phyloP scores from a whole-genome alignment of 106 monocot species.

The Apostasia ramifera region DNA sequence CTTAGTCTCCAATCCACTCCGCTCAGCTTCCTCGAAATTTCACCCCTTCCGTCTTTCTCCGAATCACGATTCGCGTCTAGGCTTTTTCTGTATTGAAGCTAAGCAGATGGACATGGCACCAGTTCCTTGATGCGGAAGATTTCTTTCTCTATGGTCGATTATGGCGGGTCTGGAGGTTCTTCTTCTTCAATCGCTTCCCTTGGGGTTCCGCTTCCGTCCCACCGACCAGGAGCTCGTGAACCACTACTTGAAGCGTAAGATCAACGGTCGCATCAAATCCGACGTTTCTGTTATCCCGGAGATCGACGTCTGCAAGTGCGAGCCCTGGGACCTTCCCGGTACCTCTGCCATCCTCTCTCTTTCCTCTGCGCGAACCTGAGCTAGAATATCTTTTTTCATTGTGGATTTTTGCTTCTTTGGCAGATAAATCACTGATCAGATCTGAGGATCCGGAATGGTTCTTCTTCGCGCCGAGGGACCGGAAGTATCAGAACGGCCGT shows the following conservation, averaged over 20 bases:
- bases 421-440: slow-evolving; percentile 21
- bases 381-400: not conserved
- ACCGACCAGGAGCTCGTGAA: slow-evolving; percentile 22
- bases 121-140: not conserved
- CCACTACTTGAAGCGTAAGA: slow-evolving; percentile 23
- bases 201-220: slow-evolving; percentile 22
- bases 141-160: not conserved
- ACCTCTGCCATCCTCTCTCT: not conserved
- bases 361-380: not conserved
- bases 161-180: slow-evolving; percentile 2
- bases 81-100: not conserved
- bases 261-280: slow-evolving; percentile 7
- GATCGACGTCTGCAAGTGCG: slow-evolving; percentile 22
- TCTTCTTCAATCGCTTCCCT: slow-evolving; percentile 7
- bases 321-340: slow-evolving; percentile 23
- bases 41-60: not conserved
- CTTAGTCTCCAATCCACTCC: not conserved
- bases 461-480: slow-evolving; percentile 34
- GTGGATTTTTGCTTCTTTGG: not conserved
- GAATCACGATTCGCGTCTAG: not conserved
- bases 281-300: slow-evolving; percentile 12
- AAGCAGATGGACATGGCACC: not conserved
- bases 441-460: slow-evolving; percentile 43
- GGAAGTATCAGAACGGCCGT: slow-evolving; percentile 29
- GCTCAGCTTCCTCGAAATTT: not conserved